Evolutionary conservation across 768 basidiomycete species (phyloP).

Genomic region (Amanita phalloides): DNA sequence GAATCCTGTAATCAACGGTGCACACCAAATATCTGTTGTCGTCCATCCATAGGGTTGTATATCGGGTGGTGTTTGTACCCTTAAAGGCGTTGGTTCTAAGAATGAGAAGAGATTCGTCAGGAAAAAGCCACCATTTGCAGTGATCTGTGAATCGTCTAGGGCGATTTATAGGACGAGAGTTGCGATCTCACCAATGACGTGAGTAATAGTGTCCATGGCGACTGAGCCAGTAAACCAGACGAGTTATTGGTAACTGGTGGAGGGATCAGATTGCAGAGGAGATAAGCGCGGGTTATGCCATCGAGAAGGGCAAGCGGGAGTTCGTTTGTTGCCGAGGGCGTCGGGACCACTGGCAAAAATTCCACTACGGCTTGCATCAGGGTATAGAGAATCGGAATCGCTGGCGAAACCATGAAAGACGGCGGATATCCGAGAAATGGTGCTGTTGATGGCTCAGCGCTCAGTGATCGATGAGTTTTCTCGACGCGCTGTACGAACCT

Average conservation of each 20-base stretch:
- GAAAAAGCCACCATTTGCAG: constrained; percentile 78
- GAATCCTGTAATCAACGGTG: constrained; percentile 64
- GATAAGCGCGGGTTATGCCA: constrained; percentile 66
- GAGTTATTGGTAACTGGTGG: constrained; percentile 49
- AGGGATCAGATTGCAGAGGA: constrained; percentile 72
- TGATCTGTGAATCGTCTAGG: constrained; percentile 28
- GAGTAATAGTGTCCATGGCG: constrained; percentile 70
- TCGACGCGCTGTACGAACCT: constrained; percentile 23
- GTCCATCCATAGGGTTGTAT: constrained; percentile 81
- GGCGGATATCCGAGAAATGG: constrained; percentile 56
- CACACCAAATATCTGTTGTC: constrained; percentile 77
- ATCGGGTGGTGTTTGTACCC: constrained; percentile 69
- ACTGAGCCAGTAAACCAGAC: constrained; percentile 39
- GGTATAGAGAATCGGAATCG: constrained; percentile 52
- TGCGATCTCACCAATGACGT: constrained; percentile 50
- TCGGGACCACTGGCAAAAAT: constrained; percentile 44
- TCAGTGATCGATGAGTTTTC: neutral
- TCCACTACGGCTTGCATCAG: constrained; percentile 51
- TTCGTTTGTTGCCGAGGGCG: constrained; percentile 44
- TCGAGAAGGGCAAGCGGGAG: constrained; percentile 67
- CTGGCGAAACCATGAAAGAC: constrained; percentile 73
- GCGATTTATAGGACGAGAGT: neutral
- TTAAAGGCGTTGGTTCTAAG: constrained; percentile 58
- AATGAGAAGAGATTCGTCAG: constrained; percentile 64
- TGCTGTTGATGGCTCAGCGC: constrained; percentile 24